Evolutionary conservation across 2,329 filamentous ascomycete genomes (phyloP).

Genomic region (Pochonia chlamydosporia): DNA sequence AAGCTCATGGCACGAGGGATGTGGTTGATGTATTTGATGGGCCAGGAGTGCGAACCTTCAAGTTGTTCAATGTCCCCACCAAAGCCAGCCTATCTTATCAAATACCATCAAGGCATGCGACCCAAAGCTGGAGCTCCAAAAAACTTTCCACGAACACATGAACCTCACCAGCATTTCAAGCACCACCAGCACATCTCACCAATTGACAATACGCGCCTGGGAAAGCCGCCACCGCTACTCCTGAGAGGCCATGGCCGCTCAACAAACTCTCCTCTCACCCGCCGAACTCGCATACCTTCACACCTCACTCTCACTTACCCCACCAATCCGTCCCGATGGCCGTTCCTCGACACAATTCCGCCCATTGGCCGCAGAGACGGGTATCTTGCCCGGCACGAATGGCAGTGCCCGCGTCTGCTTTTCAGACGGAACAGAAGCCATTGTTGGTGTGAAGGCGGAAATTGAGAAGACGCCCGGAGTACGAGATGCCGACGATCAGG

Average conservation of each 20-base stretch:
- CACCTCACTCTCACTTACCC: conserved; percentile 71
- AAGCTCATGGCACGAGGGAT: too few species aligned
- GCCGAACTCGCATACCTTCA: conserved; percentile 96
- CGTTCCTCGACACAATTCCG: conserved; percentile 82
- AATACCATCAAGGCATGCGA: background rate
- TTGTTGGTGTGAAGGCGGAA: conserved; percentile 93
- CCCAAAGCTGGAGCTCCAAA: conserved; percentile 12
- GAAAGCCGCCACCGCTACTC: background rate
- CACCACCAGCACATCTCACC: background rate
- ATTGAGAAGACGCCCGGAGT: conserved; percentile 63
- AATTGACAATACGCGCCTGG: background rate
- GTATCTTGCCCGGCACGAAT: conserved; percentile 82
- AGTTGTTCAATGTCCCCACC: too few species aligned
- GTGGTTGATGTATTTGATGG: too few species aligned
- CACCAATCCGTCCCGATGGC: conserved; percentile 85
- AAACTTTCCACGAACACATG: conserved; percentile 15
- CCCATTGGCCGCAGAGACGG: conserved; percentile 82
- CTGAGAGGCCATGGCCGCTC: conserved; percentile 50
- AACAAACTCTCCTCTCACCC: conserved; percentile 76
- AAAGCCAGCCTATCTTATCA: conserved; percentile 23
- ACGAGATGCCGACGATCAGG: conserved; percentile 18
- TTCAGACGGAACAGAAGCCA: conserved; percentile 89
- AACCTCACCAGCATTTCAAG: conserved; percentile 1
- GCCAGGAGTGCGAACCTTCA: too few species aligned
- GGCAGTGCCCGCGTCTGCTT: conserved; percentile 92